Percentiles rank a stretch among this genome's conserved stretches.
These are phyloP conservation scores for Polyrhizophydium stewartii DNA, from an alignment of 371 early-diverging fungal species.

Conservation along the genomic window DNA sequence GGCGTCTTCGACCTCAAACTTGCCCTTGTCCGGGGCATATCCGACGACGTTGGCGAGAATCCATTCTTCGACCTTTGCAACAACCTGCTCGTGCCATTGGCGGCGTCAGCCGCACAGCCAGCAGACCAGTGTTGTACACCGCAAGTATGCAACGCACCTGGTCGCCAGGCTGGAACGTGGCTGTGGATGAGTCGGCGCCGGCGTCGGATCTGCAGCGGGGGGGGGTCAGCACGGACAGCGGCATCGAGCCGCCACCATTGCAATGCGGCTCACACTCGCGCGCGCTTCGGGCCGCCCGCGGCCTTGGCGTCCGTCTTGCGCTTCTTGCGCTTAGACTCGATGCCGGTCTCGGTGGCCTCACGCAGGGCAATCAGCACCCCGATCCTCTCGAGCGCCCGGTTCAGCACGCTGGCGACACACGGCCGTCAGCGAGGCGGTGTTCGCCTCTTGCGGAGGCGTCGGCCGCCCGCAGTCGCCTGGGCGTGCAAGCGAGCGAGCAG, in stretches of 20 bases:
- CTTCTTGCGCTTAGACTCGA: conserved; percentile 49
- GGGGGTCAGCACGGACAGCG: too few relatives aligned
- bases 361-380: neutral
- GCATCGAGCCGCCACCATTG: too few relatives aligned
- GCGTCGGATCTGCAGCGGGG: too few relatives aligned
- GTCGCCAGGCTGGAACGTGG: conserved; percentile 1
- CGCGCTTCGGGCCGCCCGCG: conserved; percentile 14
- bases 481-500: neutral
- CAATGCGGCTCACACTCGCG: conserved; percentile 1
- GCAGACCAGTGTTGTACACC: conserved; percentile 17
- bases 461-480: too few relatives aligned
- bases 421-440: too few relatives aligned
- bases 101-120: conserved; percentile 3
- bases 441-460: too few relatives aligned
- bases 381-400: neutral
- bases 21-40: conserved; percentile 13
- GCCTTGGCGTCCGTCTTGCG: conserved; percentile 59
- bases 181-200: neutral
- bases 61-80: conserved; percentile 16
- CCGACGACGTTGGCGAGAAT: conserved; percentile 21
- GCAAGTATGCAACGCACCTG: neutral
- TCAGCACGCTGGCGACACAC: neutral
- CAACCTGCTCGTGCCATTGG: neutral
- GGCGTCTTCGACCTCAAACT: conserved; percentile 35
- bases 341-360: neutral